Evolutionary conservation across 129 eudicot species (phyloP).

Genomic region (Ambrosia artemisiifolia): DNA sequence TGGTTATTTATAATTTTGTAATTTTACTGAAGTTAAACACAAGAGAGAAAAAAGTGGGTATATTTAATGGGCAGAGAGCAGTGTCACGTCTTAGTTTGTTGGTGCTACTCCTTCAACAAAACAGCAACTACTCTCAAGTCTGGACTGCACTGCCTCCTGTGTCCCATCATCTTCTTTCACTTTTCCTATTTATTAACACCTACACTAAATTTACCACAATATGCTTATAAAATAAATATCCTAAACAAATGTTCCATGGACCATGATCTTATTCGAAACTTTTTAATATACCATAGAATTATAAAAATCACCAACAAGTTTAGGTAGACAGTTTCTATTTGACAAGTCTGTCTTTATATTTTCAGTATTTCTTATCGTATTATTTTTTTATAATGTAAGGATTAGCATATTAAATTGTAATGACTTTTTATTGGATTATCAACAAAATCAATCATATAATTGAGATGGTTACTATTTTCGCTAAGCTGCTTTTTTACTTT

Average conservation of each 20-base stretch:
- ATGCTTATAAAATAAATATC: too few species aligned
- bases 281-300: too few species aligned
- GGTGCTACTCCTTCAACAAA: conserved; percentile 40
- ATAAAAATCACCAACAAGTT: too few species aligned
- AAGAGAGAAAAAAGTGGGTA: background rate
- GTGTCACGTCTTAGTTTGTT: conserved; percentile 39
- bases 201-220: too few species aligned
- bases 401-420: too few species aligned
- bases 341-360: background rate
- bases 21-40: background rate
- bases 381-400: too few species aligned
- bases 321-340: background rate
- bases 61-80: conserved; percentile 23
- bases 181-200: conserved; percentile 13
- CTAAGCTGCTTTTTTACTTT: background rate
- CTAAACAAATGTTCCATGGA: too few species aligned
- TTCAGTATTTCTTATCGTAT: too few species aligned
- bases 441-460: background rate
- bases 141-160: conserved; percentile 29
- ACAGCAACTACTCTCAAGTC: conserved; percentile 32
- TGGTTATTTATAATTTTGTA: background rate
- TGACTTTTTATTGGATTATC: background rate
- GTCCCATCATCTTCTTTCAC: conserved; percentile 26
- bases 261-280: too few species aligned
- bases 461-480: background rate